Evolutionary conservation across 495 filamentous ascomycete species (phyloP), one percentile per base, ranked within the genome.

Genomic region (Penicillium bovifimosum): DNA sequence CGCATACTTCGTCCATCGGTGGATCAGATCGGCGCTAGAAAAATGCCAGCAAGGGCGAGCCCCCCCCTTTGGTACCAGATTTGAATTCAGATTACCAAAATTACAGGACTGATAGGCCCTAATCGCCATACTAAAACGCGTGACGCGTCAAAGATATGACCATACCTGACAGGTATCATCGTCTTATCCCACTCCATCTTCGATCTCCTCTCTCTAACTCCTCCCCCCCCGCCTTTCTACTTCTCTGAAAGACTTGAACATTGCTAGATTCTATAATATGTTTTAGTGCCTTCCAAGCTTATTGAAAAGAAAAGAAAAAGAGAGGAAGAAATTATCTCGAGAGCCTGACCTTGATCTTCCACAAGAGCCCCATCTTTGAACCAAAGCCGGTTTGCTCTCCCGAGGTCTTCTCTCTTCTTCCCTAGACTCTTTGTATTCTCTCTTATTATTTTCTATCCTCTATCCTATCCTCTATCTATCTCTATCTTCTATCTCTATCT

Each of bases 81-180:
- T 9, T 50, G 47, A 50, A 38, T 24, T 13, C 2, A 31, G 10
- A 8, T 5, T 50, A 50, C 36, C 11, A 32, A 24, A n/a, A 24
- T 41, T 40, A 32, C 35, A 7, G 32, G 5, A 38, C 3, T 0
- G 1, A 20, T 10, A 11, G 18, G 9, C 16, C 40, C 41, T 47
- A 10, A 11, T 9, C 13, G 7, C n/a, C 24, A 54, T 60, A 57
- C 11, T 28, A 56, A 45, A 39, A 69, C 69, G 67, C 70, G 68
- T 60, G 60, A 65, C 61, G 61, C 58, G 62, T 44, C 20, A 50
- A 58, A 49, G 55, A 52, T 8, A 13, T 54, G 63, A 71, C 69
- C 60, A 69, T 69, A 67, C 59, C 20, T 50, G 18, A 60, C 60
- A 1, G 0, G 61, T 63, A 61, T 51, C 32, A 11, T 32, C 6